Evolutionary conservation across 169 alveolate species (phyloP), one percentile per base, ranked within the genome.

Genomic region (Cryptosporidium canis): DNA sequence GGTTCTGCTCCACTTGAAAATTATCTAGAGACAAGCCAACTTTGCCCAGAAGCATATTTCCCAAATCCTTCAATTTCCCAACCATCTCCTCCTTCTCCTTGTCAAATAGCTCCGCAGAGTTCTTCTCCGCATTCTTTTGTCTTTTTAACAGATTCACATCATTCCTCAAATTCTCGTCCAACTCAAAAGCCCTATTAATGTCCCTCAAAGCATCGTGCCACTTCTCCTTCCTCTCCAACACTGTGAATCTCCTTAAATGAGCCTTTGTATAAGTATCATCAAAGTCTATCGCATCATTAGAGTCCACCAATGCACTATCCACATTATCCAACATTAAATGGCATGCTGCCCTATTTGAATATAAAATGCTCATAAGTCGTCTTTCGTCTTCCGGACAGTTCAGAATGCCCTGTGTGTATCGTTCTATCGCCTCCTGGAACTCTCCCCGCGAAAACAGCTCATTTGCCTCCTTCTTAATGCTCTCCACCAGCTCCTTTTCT

Each of bases 21-120:
- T 96, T 97, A 85, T 97, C 98, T 21, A 96, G 92, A 14, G 98
- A 95, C 12, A 97, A 91, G 1, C 99, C 99, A 66, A 97, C 95
- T 63, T 97, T 97, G n/a, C 98, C 98, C 51, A 97, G 91, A 27
- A 97, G 92, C 71, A 94, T 92, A 85, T 97, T 97, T 18, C 98
- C 99, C 21, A 97, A 83, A 85, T 96, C 98, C 91, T 97, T 97
- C 83, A 97, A 91, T 83, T 97, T 96, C 7, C 97, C 98, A 24
- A 97, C 85, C 98, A 96, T 95, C 92, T 97, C 98, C 48, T 92
- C 97, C 82, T 96, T 97, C 90, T 96, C 98, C 77, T 91, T 92
- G 64, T 94, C 96, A 70, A 95, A 94, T 66, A 90, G 95, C 67
- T 87, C 95, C 33, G 94, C 95, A 12, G 96, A 96, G 45, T 71